phyloP scores from a whole-genome alignment of 345 rosid genomes.

The Linum usitatissimum region DNA sequence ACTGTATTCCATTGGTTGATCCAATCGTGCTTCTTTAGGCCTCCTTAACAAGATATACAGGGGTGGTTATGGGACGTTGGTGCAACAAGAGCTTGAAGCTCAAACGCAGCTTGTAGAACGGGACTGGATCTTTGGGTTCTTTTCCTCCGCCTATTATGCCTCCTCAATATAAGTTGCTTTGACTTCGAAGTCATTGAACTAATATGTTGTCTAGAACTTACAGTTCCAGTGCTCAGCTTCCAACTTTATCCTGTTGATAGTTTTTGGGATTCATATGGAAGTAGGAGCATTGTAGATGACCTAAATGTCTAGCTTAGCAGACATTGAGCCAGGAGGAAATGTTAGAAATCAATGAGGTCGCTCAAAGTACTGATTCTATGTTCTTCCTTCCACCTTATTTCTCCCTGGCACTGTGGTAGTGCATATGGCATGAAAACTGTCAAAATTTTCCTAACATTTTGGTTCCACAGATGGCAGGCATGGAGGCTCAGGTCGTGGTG shows the following conservation, averaged over 20 bases:
- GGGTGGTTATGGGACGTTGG: slow-evolving; percentile 98
- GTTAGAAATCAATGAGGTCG: neutral
- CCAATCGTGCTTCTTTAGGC: slow-evolving; percentile 8
- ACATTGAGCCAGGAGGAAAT: neutral
- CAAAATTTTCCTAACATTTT: slow-evolving; percentile 5
- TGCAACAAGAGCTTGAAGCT: slow-evolving; percentile 81
- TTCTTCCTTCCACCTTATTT: neutral
- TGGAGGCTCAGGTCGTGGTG: slow-evolving; percentile 60
- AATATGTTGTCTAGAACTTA: neutral
- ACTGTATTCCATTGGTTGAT: slow-evolving; percentile 1
- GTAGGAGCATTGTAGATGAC: too few relatives aligned
- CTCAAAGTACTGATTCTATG: neutral
- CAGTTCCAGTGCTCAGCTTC: neutral
- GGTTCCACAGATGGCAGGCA: slow-evolving; percentile 63
- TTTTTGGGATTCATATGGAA: too few relatives aligned
- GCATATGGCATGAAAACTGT: neutral
- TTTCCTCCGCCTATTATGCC: slow-evolving; percentile 59
- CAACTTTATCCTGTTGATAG: too few relatives aligned
- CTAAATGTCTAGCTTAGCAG: too few relatives aligned
- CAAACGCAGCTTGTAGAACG: slow-evolving; percentile 95
- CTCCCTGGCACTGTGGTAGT: neutral
- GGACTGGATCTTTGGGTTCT: slow-evolving; percentile 72
- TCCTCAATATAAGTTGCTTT: slow-evolving; percentile 52
- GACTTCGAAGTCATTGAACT: neutral
- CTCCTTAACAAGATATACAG: slow-evolving; percentile 48